Conservation (phyloP, 2,329 filamentous ascomycete species). For the Corinectria fuckeliana region DNA sequence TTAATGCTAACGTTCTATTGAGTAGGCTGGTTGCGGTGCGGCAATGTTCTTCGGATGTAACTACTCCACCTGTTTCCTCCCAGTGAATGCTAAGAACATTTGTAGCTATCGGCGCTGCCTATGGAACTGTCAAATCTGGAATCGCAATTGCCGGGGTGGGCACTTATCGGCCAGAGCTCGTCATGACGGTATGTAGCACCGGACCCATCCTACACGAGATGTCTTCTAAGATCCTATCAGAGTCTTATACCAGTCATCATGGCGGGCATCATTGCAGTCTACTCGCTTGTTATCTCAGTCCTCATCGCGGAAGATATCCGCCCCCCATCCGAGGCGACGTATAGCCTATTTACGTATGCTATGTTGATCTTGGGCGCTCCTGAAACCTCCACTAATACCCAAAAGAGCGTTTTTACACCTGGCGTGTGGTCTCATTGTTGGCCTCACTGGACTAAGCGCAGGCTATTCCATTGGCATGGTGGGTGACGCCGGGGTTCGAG, state of each 20-base stretch:
- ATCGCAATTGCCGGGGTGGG: constrained; percentile 88
- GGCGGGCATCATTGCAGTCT: constrained; percentile 99
- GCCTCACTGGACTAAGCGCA: constrained; percentile 88
- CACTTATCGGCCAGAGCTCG: constrained; percentile 83
- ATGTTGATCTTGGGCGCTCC: background rate
- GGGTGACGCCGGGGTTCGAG: constrained; percentile 89
- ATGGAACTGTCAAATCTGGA: constrained; percentile 86
- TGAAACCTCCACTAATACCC: constrained; percentile 23
- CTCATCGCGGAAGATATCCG: constrained; percentile 90
- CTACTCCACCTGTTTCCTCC: constrained; percentile 24
- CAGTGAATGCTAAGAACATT: constrained; percentile 32
- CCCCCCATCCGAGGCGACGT: constrained; percentile 69
- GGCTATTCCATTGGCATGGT: constrained; percentile 97
- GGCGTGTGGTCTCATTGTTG: constrained; percentile 87
- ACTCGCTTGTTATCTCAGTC: constrained; percentile 95
- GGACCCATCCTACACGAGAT: background rate
- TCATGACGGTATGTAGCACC: constrained; percentile 75
- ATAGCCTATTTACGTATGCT: constrained; percentile 82
- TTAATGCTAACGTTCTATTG: constrained; percentile 34
- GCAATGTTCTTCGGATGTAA: constrained; percentile 87
- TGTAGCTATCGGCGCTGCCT: constrained; percentile 74
- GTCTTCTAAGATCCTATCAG: constrained; percentile 49
- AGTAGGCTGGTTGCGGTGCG: constrained; percentile 75
- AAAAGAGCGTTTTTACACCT: constrained; percentile 89
- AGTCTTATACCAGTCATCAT: constrained; percentile 91